Percentiles rank a stretch among this genome's conserved stretches.
Evolutionary conservation across 169 alveolate species (phyloP).

Genomic region (Hepatocystis sp.): DNA sequence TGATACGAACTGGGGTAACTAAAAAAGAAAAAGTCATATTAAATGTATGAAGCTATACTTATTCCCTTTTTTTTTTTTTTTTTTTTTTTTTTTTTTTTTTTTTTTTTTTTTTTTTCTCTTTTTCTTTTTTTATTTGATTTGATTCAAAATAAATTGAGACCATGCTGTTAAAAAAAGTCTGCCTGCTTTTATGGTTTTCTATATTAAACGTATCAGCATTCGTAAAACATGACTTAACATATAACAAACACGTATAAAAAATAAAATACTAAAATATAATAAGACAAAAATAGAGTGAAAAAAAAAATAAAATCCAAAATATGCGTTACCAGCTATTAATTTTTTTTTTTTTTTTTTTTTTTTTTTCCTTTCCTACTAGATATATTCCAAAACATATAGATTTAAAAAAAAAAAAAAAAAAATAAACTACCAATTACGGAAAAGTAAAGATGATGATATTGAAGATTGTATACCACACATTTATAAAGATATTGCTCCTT

Average conservation of each 20-base stretch:
- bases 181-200: slow-evolving; percentile 7
- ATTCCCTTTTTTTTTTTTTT: neutral
- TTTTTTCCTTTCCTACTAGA: slow-evolving; percentile 3
- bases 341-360: too few species aligned
- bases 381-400: slow-evolving; percentile 34
- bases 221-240: slow-evolving; percentile 9
- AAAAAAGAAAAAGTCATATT: too few species aligned
- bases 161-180: slow-evolving; percentile 31
- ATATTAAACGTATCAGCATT: slow-evolving; percentile 27
- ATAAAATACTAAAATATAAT: neutral
- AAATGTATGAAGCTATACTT: too few species aligned
- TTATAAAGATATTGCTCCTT: slow-evolving; percentile 67
- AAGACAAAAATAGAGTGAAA: too few species aligned
- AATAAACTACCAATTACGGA: slow-evolving; percentile 3
- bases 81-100: slow-evolving; percentile 8
- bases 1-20: too few species aligned
- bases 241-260: slow-evolving; percentile 27
- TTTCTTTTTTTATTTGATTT: neutral
- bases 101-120: neutral
- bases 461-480: slow-evolving; percentile 59
- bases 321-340: too few species aligned
- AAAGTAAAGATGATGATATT: slow-evolving; percentile 55
- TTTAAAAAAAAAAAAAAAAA: slow-evolving; percentile 53
- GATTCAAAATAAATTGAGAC: slow-evolving; percentile 53
- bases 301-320: too few species aligned